These are phyloP conservation scores for Neurospora sp. DNA, from an alignment of 495 filamentous ascomycete species.

Conservation along the genomic window DNA sequence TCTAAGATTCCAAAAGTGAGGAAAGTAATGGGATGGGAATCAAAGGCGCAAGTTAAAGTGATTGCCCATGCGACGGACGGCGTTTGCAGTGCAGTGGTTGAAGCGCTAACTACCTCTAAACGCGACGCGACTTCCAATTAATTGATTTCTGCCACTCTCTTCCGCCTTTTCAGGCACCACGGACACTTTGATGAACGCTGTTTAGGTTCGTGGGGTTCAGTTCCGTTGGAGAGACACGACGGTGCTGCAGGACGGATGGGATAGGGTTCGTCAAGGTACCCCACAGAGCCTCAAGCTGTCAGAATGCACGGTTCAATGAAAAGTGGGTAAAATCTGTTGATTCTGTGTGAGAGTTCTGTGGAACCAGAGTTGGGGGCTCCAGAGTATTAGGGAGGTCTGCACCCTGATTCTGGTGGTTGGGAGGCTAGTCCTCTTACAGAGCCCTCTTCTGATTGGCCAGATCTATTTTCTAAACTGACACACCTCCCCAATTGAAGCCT, in stretches of 20 bases:
- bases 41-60: not conserved
- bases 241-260: not conserved
- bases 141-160: conserved; percentile 5
- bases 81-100: not conserved
- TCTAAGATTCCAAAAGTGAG: not conserved
- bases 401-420: too few species aligned
- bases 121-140: conserved; percentile 17
- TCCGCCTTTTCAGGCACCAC: not conserved
- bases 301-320: too few species aligned
- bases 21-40: not conserved
- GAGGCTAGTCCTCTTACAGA: too few species aligned
- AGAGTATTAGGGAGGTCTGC: too few species aligned
- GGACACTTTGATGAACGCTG: not conserved
- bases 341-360: too few species aligned
- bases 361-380: too few species aligned
- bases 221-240: not conserved
- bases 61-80: not conserved
- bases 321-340: too few species aligned
- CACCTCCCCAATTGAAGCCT: too few species aligned
- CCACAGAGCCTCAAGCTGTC: not conserved
- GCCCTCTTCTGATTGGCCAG: too few species aligned
- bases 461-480: too few species aligned
- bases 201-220: not conserved
- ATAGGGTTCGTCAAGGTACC: not conserved
- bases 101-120: not conserved